Evolutionary conservation across 352 stramenopile genomes (phyloP).

Genomic region (Hyaloperonospora brassicae): DNA sequence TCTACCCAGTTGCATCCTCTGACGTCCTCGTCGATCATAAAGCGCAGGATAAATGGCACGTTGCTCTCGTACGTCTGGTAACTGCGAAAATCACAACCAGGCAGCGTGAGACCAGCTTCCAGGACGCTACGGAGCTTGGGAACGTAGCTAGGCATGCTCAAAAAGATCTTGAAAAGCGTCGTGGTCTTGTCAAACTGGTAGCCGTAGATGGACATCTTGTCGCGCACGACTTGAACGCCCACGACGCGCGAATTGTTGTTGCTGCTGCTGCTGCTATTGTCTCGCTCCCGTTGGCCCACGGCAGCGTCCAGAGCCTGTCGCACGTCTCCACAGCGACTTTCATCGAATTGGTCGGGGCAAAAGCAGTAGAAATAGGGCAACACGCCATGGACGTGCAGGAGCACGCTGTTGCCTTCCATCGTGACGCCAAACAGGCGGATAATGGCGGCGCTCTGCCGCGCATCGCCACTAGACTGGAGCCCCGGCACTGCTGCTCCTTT

Average conservation of each 20-base stretch:
- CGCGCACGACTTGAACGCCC: constrained; percentile 60
- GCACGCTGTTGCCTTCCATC: constrained; percentile 90
- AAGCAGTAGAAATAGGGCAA: constrained; percentile 95
- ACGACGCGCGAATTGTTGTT: constrained; percentile 34
- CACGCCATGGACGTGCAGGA: constrained; percentile 96
- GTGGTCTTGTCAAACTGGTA: constrained; percentile 74
- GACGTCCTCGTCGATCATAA: constrained; percentile 99
- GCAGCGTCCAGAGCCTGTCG: constrained; percentile 51
- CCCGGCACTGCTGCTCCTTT: constrained; percentile 45
- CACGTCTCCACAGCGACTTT: constrained; percentile 60
- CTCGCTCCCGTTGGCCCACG: constrained; percentile 46
- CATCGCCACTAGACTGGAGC: constrained; percentile 86
- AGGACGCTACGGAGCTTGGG: constrained; percentile 89
- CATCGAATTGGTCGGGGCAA: constrained; percentile 68
- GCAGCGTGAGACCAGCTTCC: constrained; percentile 74
- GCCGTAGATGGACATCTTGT: constrained; percentile 84
- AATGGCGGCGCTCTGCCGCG: constrained; percentile 86
- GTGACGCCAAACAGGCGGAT: constrained; percentile 97
- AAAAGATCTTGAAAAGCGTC: constrained; percentile 86
- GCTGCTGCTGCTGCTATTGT: constrained; percentile 23
- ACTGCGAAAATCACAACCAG: constrained; percentile 53
- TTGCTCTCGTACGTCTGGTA: constrained; percentile 98
- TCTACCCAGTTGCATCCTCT: constrained; percentile 96
- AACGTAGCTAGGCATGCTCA: constrained; percentile 93
- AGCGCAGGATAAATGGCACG: constrained; percentile 97